These are phyloP conservation scores for Xylaria polymorpha DNA, from an alignment of 2,329 filamentous ascomycete species.

Conservation along the genomic window DNA sequence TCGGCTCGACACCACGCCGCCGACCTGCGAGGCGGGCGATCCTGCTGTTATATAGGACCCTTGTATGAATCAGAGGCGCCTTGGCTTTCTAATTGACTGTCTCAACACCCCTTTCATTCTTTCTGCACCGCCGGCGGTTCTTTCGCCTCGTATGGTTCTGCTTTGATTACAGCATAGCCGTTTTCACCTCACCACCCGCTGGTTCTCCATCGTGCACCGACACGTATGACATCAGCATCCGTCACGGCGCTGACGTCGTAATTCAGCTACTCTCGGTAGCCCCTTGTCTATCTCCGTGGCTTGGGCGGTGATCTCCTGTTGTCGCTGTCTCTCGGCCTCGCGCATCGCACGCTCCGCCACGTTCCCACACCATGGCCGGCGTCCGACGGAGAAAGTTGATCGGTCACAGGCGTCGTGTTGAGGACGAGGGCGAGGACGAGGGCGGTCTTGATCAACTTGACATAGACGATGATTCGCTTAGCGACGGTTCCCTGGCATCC, in stretches of 20 bases:
- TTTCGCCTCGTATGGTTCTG: slow-evolving; percentile 46
- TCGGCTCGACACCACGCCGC: slow-evolving; percentile 30
- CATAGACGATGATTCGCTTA: slow-evolving; percentile 73
- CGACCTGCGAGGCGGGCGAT: slow-evolving; percentile 23
- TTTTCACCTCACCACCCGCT: slow-evolving; percentile 37
- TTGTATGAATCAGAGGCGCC: slow-evolving; percentile 38
- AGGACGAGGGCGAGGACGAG: slow-evolving; percentile 78
- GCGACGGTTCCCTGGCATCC: slow-evolving; percentile 71
- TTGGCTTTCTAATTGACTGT: slow-evolving; percentile 46
- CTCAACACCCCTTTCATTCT: slow-evolving; percentile 35
- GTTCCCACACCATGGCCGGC: slow-evolving; percentile 57
- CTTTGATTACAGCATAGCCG: slow-evolving; percentile 33
- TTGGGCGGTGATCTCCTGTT: slow-evolving; percentile 11
- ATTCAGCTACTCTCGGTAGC: slow-evolving; percentile 40
- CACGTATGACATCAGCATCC: slow-evolving; percentile 41
- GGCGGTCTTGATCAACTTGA: slow-evolving; percentile 66
- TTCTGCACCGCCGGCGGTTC: slow-evolving; percentile 50
- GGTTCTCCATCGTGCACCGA: slow-evolving; percentile 44
- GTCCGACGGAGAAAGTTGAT: slow-evolving; percentile 73
- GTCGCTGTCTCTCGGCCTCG: slow-evolving; percentile 29
- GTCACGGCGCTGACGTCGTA: slow-evolving; percentile 50
- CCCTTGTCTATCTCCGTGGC: slow-evolving; percentile 17
- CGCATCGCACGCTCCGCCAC: slow-evolving; percentile 34
- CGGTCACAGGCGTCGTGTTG: slow-evolving; percentile 74
- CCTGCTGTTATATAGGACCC: slow-evolving; percentile 34